A percentile compares a stretch with the other conserved stretches of the same genome.
phyloP scores from a whole-genome alignment of 371 early-diverging fungal genomes.

The Fennellomyces sp. region DNA sequence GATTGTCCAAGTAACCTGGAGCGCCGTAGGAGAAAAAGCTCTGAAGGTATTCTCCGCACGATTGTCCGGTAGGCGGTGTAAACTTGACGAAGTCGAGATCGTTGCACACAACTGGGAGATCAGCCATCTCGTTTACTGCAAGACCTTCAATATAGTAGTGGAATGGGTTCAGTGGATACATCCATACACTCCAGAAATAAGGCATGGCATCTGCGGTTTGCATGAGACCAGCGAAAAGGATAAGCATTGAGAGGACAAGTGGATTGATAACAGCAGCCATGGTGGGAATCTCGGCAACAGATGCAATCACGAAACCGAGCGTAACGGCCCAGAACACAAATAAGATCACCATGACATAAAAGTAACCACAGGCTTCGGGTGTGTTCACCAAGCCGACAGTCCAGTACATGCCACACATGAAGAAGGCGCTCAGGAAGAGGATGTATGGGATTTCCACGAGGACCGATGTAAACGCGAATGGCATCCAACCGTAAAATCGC shows the following conservation, averaged over 20 bases:
- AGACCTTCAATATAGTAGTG: constrained; percentile 75
- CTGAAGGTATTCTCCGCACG: constrained; percentile 59
- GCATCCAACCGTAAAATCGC: constrained; percentile 69
- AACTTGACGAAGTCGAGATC: constrained; percentile 50
- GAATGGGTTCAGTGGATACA: constrained; percentile 69
- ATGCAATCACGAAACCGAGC: constrained; percentile 66
- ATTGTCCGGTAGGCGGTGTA: constrained; percentile 55
- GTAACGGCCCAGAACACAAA: constrained; percentile 61
- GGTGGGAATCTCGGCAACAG: constrained; percentile 56
- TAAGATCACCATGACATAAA: constrained; percentile 54
- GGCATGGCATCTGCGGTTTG: constrained; percentile 62
- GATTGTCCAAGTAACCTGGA: constrained; percentile 59
- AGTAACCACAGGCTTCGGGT: constrained; percentile 50
- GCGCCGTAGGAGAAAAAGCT: constrained; percentile 42
- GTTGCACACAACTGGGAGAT: constrained; percentile 48
- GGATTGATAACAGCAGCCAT: constrained; percentile 68
- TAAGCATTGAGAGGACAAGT: constrained; percentile 58
- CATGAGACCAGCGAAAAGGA: constrained; percentile 67
- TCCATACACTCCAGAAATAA: constrained; percentile 68
- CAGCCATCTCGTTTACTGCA: constrained; percentile 62
- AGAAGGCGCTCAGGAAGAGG: constrained; percentile 47
- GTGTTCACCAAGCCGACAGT: constrained; percentile 54
- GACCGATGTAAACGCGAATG: constrained; percentile 56
- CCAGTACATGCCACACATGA: constrained; percentile 67
- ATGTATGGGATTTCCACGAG: constrained; percentile 61